Conservation (phyloP, 1,284 basidiomycete genomes). For the Heterobasidion occidentale region DNA sequence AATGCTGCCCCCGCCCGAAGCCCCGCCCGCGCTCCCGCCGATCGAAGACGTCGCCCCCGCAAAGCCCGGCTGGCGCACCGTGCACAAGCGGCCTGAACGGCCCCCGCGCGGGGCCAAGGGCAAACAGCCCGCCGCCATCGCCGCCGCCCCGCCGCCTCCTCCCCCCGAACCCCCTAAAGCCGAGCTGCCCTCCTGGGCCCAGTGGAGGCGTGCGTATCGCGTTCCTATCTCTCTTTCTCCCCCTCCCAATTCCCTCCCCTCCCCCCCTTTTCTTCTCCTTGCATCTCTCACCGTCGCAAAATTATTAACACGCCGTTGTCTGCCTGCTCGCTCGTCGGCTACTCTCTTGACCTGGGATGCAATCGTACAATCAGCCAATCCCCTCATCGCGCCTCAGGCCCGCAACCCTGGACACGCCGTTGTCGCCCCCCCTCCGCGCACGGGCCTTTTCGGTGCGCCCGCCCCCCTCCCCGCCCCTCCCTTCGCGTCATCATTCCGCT, state of each 20-base stretch:
- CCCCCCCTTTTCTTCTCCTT: too few species aligned
- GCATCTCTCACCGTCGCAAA: too few species aligned
- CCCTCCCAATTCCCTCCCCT: too few species aligned
- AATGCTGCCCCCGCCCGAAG: slow-evolving; percentile 13
- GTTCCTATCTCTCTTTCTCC: neutral
- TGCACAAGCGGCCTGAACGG: slow-evolving; percentile 52
- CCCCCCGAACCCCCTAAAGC: slow-evolving; percentile 35
- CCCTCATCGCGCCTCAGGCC: slow-evolving; percentile 37
- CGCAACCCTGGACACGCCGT: slow-evolving; percentile 21
- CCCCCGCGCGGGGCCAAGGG: slow-evolving; percentile 18
- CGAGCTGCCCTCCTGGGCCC: slow-evolving; percentile 62
- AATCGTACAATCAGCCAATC: slow-evolving; percentile 36
- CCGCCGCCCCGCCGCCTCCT: slow-evolving; percentile 29
- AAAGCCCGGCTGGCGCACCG: slow-evolving; percentile 62
- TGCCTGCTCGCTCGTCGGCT: neutral
- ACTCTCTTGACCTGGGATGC: neutral
- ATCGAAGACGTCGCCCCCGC: slow-evolving; percentile 37
- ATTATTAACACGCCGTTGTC: neutral
- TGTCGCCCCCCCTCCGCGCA: slow-evolving; percentile 35
- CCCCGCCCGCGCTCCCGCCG: slow-evolving; percentile 17
- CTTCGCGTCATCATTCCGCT: neutral
- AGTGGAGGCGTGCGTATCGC: slow-evolving; percentile 57
- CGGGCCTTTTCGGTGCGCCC: slow-evolving; percentile 54
- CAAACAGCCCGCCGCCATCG: slow-evolving; percentile 33
- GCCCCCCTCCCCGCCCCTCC: neutral